These are phyloP conservation scores for Chalciporus piperatus DNA, from an alignment of 768 basidiomycete species.

Conservation along the genomic window DNA sequence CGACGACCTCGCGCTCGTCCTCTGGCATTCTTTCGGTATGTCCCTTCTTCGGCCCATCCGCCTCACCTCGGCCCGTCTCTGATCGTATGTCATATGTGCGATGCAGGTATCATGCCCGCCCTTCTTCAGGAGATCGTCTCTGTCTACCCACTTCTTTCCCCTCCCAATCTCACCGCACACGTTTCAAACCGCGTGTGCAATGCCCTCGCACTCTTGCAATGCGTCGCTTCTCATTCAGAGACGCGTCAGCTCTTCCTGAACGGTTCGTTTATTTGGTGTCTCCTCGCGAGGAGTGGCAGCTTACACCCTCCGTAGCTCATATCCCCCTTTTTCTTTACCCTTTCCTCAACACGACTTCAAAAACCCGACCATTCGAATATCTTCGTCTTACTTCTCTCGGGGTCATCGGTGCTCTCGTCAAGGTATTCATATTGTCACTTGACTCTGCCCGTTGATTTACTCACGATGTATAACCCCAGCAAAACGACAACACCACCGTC, in stretches of 20 bases:
- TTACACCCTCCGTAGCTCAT: conserved; percentile 61
- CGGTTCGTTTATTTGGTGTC: conserved; percentile 45
- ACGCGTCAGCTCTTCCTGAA: conserved; percentile 94
- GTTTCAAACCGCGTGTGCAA: conserved; percentile 99
- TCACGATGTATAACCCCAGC: conserved; percentile 45
- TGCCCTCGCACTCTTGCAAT: conserved; percentile 94
- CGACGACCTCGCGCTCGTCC: conserved; percentile 93
- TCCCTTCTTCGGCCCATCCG: conserved; percentile 1
- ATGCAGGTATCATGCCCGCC: conserved; percentile 92
- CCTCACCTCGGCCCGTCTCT: neutral
- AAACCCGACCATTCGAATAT: conserved; percentile 99
- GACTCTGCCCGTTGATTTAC: conserved; percentile 2
- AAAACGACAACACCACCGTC: conserved; percentile 99
- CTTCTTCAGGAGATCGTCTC: conserved; percentile 97
- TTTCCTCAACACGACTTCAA: conserved; percentile 97
- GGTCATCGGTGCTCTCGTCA: conserved; percentile 97
- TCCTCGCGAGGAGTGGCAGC: neutral
- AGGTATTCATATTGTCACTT: conserved; percentile 49
- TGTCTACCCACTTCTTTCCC: conserved; percentile 93
- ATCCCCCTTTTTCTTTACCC: conserved; percentile 95
- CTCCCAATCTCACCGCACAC: conserved; percentile 94
- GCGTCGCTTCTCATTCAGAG: conserved; percentile 96
- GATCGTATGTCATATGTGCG: neutral
- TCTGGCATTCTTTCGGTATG: conserved; percentile 98
- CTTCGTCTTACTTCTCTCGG: conserved; percentile 98